Conservation (phyloP, 1,139 yeast genomes). For the Keqinozyma sinolaborantium region DNA sequence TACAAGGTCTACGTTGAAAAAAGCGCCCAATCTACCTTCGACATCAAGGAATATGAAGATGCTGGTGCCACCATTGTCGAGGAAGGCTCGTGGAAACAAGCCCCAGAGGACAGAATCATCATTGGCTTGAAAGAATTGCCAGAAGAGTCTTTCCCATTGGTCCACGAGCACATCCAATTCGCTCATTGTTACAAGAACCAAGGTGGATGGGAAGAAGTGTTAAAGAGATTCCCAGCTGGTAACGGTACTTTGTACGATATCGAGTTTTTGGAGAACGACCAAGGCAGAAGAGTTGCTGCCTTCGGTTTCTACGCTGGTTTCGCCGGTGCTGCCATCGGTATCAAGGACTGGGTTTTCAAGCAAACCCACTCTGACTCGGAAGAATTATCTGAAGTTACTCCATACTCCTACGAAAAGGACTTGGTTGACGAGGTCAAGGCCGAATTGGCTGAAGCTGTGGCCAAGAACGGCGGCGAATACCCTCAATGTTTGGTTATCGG, state of each 20-base stretch:
- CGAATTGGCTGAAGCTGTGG: conserved; percentile 58
- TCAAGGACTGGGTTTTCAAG: conserved; percentile 92
- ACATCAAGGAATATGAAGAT: conserved; percentile 65
- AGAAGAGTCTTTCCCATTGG: conserved; percentile 88
- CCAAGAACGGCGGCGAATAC: conserved; percentile 54
- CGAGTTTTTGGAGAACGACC: conserved; percentile 90
- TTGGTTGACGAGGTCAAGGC: conserved; percentile 68
- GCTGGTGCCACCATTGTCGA: conserved; percentile 90
- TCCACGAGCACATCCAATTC: conserved; percentile 95
- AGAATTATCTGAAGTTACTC: conserved; percentile 72
- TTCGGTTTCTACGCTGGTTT: conserved; percentile 98
- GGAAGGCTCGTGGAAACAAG: conserved; percentile 86
- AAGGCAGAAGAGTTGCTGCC: conserved; percentile 98
- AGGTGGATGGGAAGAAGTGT: conserved; percentile 93
- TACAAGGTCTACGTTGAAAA: conserved; percentile 86
- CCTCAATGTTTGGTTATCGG: conserved; percentile 91
- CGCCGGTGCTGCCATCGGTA: conserved; percentile 97
- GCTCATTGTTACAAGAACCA: conserved; percentile 98
- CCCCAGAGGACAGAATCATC: conserved; percentile 87
- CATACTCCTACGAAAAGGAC: conserved; percentile 76
- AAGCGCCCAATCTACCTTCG: conserved; percentile 78
- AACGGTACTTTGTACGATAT: conserved; percentile 87
- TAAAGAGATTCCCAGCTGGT: conserved; percentile 86
- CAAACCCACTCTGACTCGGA: conserved; percentile 62
- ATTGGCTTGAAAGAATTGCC: conserved; percentile 95